Conservation (phyloP, 1,139 yeast species). For the Yamadazyma aaseri region DNA sequence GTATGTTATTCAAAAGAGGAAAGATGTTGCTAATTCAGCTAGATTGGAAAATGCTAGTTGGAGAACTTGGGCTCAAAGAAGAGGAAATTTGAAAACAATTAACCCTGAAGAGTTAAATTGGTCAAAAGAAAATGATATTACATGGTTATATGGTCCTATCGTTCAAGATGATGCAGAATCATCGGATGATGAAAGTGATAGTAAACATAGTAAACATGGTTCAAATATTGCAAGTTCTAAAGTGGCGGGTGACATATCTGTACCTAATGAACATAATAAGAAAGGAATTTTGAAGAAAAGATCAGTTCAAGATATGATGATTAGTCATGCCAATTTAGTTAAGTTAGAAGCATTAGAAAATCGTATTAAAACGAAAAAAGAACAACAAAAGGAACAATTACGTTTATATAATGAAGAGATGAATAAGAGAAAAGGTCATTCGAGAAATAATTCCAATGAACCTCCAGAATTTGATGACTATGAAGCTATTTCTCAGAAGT, state of each 20-base stretch:
- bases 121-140: conserved; percentile 78
- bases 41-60: conserved; percentile 79
- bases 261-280: conserved; percentile 33
- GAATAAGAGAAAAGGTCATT: conserved; percentile 13
- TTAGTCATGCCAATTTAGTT: conserved; percentile 54
- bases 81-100: conserved; percentile 63
- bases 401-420: conserved; percentile 19
- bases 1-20: conserved; percentile 78
- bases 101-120: conserved; percentile 75
- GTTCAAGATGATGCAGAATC: conserved; percentile 44
- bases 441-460: conserved; percentile 18
- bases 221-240: conserved; percentile 39
- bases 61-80: conserved; percentile 86
- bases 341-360: conserved; percentile 47
- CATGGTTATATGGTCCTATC: conserved; percentile 83
- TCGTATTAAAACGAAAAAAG: conserved; percentile 27
- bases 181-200: conserved; percentile 21
- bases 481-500: conserved; percentile 57
- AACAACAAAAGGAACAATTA: conserved; percentile 20
- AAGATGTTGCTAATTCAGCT: conserved; percentile 66
- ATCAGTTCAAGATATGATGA: conserved; percentile 73
- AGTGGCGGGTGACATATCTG: conserved; percentile 48
- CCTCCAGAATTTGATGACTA: conserved; percentile 53
- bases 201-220: conserved; percentile 15
- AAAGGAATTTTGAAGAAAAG: conserved; percentile 76